phyloP scores from a whole-genome alignment of 2,329 filamentous ascomycete species.

The Colletotrichum sp. region DNA sequence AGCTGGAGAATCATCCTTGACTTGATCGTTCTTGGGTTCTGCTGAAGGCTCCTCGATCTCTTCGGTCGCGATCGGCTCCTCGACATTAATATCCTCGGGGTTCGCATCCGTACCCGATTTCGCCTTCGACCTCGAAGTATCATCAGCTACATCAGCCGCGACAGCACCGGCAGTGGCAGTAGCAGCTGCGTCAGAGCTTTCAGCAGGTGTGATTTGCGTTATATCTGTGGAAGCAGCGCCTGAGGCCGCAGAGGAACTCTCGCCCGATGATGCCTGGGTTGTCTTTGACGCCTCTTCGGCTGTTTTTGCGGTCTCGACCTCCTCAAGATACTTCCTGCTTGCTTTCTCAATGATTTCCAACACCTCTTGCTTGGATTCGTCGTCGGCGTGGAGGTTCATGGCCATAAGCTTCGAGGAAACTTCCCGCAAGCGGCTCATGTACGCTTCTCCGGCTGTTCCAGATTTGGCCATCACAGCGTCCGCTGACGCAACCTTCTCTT shows the following conservation, averaged over 20 bases:
- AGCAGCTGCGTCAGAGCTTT: background rate
- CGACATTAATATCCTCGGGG: constrained; percentile 58
- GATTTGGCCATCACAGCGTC: background rate
- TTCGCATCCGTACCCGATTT: background rate
- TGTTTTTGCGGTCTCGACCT: constrained; percentile 31
- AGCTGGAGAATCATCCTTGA: background rate
- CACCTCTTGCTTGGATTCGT: constrained; percentile 47
- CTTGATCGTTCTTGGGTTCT: background rate
- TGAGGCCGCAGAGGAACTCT: background rate
- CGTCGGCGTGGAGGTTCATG: constrained; percentile 32
- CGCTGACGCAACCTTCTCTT: background rate
- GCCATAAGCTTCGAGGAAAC: constrained; percentile 49
- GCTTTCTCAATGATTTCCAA: constrained; percentile 57
- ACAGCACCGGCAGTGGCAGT: background rate
- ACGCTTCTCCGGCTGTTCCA: constrained; percentile 29
- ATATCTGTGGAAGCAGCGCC: background rate
- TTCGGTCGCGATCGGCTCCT: constrained; percentile 20
- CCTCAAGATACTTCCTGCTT: constrained; percentile 54
- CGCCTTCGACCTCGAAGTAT: background rate
- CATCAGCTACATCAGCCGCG: background rate
- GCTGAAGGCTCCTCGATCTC: constrained; percentile 28
- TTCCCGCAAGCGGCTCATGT: constrained; percentile 43
- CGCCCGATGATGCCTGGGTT: background rate
- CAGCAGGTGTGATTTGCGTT: background rate
- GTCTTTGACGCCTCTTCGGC: background rate